Base-by-base conservation (phyloP, 306 rosid species). In the Cyclanthera cordifolia region DNA sequence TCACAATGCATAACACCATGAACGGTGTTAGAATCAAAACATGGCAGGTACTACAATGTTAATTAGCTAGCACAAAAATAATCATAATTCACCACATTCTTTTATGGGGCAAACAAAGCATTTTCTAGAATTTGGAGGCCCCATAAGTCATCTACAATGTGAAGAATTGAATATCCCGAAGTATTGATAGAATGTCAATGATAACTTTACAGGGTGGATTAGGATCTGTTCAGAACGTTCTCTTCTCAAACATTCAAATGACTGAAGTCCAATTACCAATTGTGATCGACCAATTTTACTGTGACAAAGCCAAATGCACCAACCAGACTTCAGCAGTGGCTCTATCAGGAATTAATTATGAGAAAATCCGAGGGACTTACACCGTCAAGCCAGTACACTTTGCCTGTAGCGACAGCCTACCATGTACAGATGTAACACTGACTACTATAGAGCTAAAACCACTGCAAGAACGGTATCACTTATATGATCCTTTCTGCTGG, bases 21-120 rank as follows among this genome's bases (percentile, higher is more conserved):
- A 89, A 66, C 72, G 98, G 98, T 32, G 96, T 93, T 34, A 87
- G 98, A 80, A 90, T 93, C 85, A 93, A 93, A 85, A 93, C 98
- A 73, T 93, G 96, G 98, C 98, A 92, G 98, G 98, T 92, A 89
- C 53, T 10, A 13, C 66, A 27, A 14, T 25, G 66, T 14, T 58
- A 21, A 37, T 16, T 4, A 58, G 2, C 21, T 16, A 14, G 1
- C 10, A 58, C 66, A 58, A 27, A 58, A 58, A 32, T n/a, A 58
- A 25, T 58, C 66, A 27, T 58, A 58, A 13, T 58, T 58, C 2
- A 58, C 4, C 3, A 58, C 20, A 60, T 60, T 59, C 3, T 15
- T 25, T 57, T 4, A 13, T 0, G n/a, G 46, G 37, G 17, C 15
- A 28, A 34, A 27, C 16, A 32, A 12, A 11, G 34, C 30, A 24